These are phyloP conservation scores for Calonectria pseudoturangicola DNA, from an alignment of 2,329 filamentous ascomycete genomes.

Conservation along the genomic window DNA sequence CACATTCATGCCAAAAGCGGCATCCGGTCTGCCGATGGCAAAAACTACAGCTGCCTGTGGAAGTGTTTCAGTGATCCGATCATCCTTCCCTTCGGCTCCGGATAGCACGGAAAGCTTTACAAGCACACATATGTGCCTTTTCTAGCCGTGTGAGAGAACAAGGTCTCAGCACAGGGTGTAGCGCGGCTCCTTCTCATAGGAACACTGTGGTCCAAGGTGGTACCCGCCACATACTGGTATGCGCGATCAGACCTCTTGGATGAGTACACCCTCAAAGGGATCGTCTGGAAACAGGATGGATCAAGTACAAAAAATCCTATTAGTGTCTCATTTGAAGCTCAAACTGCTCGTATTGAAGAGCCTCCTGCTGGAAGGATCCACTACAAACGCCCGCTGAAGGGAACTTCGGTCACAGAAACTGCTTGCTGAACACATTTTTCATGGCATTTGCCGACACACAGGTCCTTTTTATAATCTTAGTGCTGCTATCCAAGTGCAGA, in stretches of 20 bases:
- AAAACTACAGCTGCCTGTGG: not conserved
- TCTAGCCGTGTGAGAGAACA: not conserved
- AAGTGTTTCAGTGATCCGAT: not conserved
- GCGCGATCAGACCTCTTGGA: constrained; percentile 11
- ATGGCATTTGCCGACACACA: not conserved
- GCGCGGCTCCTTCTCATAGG: not conserved
- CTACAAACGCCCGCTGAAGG: not conserved
- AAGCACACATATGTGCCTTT: not conserved
- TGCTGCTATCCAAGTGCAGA: not conserved
- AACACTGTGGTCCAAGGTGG: not conserved
- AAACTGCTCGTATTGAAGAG: not conserved
- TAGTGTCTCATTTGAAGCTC: not conserved
- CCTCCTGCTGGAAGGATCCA: not conserved
- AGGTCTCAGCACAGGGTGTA: not conserved
- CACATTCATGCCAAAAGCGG: not conserved
- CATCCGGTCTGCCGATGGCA: not conserved
- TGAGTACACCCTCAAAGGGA: not conserved
- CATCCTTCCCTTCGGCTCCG: not conserved
- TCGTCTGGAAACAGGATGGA: not conserved
- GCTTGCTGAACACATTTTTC: not conserved
- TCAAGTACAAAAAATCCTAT: constrained; percentile 1
- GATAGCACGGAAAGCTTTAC: not conserved
- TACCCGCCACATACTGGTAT: constrained; percentile 3
- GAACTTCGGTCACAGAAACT: not conserved
- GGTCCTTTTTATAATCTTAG: not conserved